Percentiles rank a stretch among this genome's conserved stretches.
Conservation (phyloP, 139 green algal species). For the Pleodorina starrii region DNA sequence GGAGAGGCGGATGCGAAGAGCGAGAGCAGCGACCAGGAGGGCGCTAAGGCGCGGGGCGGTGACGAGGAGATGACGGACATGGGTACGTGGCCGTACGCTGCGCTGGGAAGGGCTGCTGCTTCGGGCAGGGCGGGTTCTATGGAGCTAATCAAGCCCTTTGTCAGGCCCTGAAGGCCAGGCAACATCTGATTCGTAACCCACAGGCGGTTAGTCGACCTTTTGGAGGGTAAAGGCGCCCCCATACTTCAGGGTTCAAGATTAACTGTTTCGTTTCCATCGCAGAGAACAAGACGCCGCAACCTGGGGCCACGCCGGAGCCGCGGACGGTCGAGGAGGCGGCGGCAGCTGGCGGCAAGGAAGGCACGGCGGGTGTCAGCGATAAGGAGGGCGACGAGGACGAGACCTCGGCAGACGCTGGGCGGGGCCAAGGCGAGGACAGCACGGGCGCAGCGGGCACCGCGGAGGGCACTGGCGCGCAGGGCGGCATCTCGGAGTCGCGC, state of each 20-base stretch:
- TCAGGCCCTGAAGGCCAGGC: neutral
- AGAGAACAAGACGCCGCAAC: conserved; percentile 57
- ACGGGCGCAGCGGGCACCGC: conserved; percentile 23
- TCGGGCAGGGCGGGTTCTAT: no score
- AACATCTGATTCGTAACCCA: neutral
- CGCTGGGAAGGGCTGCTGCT: neutral
- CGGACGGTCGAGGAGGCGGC: conserved; percentile 52
- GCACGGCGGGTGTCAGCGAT: conserved; percentile 35
- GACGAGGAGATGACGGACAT: conserved; percentile 55
- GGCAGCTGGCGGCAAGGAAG: neutral
- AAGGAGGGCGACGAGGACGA: conserved; percentile 54
- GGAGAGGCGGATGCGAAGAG: conserved; percentile 34
- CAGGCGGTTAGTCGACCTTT: no score
- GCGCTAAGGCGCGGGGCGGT: conserved; percentile 4
- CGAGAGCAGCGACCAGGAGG: conserved; percentile 59
- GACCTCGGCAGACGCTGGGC: conserved; percentile 7
- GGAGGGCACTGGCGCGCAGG: conserved; percentile 42
- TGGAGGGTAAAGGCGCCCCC: no score
- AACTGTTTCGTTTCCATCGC: neutral
- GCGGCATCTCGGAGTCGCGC: neutral
- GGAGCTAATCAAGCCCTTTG: no score
- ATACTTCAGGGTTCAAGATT: neutral
- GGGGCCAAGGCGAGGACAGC: conserved; percentile 33
- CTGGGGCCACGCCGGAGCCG: conserved; percentile 58
- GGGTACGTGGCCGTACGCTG: conserved; percentile 19